phyloP scores from a whole-genome alignment of 192 early-diverging fungal genomes.

The Gonapodya sp. region DNA sequence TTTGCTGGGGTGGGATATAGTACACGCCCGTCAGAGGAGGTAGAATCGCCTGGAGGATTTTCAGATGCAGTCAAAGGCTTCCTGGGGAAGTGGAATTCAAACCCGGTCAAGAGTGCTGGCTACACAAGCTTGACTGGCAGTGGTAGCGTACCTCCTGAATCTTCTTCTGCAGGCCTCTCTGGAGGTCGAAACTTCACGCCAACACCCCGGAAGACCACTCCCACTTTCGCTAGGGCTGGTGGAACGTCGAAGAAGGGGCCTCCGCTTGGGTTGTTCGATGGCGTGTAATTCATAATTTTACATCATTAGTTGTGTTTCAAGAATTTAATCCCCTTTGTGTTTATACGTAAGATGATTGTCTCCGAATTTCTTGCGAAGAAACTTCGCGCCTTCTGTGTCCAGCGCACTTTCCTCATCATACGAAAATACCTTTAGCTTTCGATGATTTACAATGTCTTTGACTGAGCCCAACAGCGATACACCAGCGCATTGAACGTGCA shows the following conservation, averaged over 20 bases:
- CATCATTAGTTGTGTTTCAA: too few relatives aligned
- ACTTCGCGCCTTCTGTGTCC: not conserved
- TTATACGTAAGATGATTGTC: not conserved
- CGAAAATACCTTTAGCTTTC: not conserved
- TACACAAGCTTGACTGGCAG: not conserved
- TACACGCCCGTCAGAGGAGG: not conserved
- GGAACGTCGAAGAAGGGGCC: not conserved
- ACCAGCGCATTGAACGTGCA: not conserved
- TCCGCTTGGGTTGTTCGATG: not conserved
- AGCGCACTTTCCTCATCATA: not conserved
- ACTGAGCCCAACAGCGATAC: not conserved
- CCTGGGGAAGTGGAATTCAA: not conserved
- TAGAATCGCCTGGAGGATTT: not conserved
- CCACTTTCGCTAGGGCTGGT: not conserved
- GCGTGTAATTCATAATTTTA: not conserved
- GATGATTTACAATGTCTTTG: not conserved
- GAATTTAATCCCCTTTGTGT: not conserved
- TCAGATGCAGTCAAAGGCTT: not conserved
- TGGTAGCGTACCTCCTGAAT: not conserved
- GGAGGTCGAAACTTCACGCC: not conserved
- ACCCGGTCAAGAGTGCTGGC: not conserved
- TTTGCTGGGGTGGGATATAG: not conserved
- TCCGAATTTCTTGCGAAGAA: not conserved
- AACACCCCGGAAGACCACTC: not conserved
- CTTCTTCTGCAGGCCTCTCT: not conserved